phyloP scores from a whole-genome alignment of 208 protist species.

The Leishmania arabica region DNA sequence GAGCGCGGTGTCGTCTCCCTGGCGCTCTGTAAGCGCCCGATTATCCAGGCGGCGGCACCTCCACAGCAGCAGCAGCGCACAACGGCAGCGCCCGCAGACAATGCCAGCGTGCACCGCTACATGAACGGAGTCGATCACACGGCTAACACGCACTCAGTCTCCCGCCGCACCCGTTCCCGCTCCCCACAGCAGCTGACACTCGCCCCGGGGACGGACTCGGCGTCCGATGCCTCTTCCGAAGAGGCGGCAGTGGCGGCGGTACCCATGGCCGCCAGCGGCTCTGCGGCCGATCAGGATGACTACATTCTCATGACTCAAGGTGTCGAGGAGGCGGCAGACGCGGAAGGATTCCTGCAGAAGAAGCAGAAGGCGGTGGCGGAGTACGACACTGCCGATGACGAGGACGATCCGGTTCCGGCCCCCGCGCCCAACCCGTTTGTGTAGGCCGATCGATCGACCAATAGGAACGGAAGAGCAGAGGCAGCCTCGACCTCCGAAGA shows the following conservation, averaged over 20 bases:
- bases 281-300: not conserved
- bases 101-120: not conserved
- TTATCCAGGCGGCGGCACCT: not conserved
- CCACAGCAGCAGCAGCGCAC: slow-evolving; percentile 2
- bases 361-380: not conserved
- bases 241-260: not conserved
- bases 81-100: slow-evolving; percentile 1
- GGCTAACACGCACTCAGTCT: slow-evolving; percentile 41
- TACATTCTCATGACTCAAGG: not conserved
- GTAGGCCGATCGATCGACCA: not conserved
- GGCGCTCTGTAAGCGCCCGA: slow-evolving; percentile 9
- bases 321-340: not conserved
- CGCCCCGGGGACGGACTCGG: not conserved
- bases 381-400: slow-evolving; percentile 2
- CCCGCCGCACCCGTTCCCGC: slow-evolving; percentile 47
- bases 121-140: slow-evolving; percentile 19
- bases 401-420: slow-evolving; percentile 28
- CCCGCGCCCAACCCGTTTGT: slow-evolving; percentile 39
- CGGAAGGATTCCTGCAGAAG: not conserved
- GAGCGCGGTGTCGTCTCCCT: slow-evolving; percentile 25
- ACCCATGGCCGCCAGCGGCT: not conserved
- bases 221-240: not conserved
- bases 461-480: not conserved
- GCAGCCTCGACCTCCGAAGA: not conserved
- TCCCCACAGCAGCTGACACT: slow-evolving; percentile 28